Evolutionary conservation across 2,329 filamentous ascomycete genomes (phyloP).

Genomic region (Xylaria digitata): DNA sequence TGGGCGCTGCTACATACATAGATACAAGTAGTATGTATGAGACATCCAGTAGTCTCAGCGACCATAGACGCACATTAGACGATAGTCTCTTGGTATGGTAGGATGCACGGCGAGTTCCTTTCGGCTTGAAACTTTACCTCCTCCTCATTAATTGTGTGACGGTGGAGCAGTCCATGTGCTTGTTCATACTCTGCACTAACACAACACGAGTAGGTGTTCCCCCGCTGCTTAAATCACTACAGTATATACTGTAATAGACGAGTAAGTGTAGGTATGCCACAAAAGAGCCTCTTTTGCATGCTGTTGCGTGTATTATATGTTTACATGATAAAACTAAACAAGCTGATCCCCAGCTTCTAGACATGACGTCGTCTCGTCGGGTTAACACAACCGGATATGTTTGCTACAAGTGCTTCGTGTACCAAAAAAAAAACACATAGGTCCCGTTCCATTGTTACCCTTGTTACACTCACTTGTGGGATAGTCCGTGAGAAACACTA

Average conservation of each 20-base stretch:
- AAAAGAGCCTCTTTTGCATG: conserved; percentile 2
- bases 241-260: no score
- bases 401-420: conserved; percentile 3
- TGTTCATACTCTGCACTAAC: no score
- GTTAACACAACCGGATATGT: background rate
- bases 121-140: no score
- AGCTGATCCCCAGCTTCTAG: background rate
- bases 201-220: no score
- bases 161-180: no score
- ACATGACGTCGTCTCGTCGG: background rate
- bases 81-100: no score
- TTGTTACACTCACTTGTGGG: background rate
- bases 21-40: background rate
- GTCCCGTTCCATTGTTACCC: conserved; percentile 22
- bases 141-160: no score
- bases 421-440: background rate
- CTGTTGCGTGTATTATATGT: conserved; percentile 11
- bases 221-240: no score
- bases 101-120: no score
- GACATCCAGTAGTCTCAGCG: background rate
- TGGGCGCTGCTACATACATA: no score
- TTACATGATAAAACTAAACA: conserved; percentile 1
- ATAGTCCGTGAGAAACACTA: background rate
- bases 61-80: no score
- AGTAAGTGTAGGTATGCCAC: background rate